Conservation (phyloP, 768 basidiomycete species). For the Kwoniella bestiolae region DNA sequence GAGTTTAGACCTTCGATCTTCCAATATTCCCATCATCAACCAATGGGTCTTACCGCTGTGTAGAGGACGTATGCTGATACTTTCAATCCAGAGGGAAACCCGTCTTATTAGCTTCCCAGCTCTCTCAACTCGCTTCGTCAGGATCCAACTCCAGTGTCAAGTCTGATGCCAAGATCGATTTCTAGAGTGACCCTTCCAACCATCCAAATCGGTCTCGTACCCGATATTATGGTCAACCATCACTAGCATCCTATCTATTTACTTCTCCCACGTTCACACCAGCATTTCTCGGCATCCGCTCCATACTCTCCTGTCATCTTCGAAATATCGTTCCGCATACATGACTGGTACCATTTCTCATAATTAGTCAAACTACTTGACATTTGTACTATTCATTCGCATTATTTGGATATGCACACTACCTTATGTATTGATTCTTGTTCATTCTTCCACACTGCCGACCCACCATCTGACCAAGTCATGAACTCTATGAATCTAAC, state of each 20-base stretch:
- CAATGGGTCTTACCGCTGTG: too few relatives aligned
- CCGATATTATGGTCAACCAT: too few relatives aligned
- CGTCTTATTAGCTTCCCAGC: conserved; percentile 36
- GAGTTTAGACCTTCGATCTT: conserved; percentile 19
- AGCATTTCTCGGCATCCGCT: too few relatives aligned
- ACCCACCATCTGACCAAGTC: background rate
- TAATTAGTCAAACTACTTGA: background rate
- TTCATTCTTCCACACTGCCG: background rate
- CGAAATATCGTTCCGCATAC: background rate
- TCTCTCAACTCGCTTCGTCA: conserved; percentile 44
- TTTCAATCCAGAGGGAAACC: conserved; percentile 36
- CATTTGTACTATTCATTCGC: background rate
- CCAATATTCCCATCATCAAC: background rate
- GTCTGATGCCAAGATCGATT: conserved; percentile 41
- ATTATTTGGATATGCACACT: background rate
- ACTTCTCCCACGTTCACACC: too few relatives aligned
- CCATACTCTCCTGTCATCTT: background rate
- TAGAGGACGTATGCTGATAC: background rate
- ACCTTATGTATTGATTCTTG: background rate
- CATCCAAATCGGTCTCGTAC: too few relatives aligned
- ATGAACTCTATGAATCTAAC: background rate
- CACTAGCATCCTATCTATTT: too few relatives aligned
- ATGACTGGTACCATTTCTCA: background rate
- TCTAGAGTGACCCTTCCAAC: conserved; percentile 19
- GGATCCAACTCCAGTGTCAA: conserved; percentile 31